phyloP scores from a whole-genome alignment of 2,329 filamentous ascomycete genomes.

The Ceratocystis harringtonii region DNA sequence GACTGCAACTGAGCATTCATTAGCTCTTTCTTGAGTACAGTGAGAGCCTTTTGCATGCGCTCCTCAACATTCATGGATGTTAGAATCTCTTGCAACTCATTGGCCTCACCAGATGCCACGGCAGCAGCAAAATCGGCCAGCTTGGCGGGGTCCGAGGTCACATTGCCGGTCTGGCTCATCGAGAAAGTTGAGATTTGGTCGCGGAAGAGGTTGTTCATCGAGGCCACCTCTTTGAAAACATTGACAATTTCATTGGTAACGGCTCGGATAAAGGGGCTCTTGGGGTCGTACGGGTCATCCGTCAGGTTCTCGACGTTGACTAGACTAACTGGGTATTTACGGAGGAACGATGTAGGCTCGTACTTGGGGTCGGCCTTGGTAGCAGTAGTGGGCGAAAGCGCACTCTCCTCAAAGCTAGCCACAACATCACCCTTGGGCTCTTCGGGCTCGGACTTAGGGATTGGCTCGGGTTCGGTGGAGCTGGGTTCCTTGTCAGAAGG shows the following conservation, averaged over 20 bases:
- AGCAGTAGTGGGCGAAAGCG: constrained; percentile 35
- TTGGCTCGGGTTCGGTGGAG: constrained; percentile 40
- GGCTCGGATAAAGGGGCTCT: constrained; percentile 75
- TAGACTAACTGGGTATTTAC: constrained; percentile 80
- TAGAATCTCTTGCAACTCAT: constrained; percentile 83
- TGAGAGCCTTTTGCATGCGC: constrained; percentile 75
- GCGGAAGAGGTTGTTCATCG: constrained; percentile 84
- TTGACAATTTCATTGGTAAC: constrained; percentile 97
- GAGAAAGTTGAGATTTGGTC: constrained; percentile 97
- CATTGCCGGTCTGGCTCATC: constrained; percentile 87
- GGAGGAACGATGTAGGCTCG: constrained; percentile 80
- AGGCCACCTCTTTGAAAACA: constrained; percentile 93
- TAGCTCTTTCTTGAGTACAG: constrained; percentile 91
- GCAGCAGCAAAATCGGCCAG: constrained; percentile 94
- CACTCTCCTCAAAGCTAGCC: constrained; percentile 83
- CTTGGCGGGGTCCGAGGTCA: constrained; percentile 87
- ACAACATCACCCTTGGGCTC: constrained; percentile 88
- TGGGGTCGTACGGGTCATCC: constrained; percentile 81
- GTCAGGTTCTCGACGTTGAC: constrained; percentile 88
- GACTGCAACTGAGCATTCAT: constrained; percentile 96
- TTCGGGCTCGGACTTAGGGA: constrained; percentile 44
- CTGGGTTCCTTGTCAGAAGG: constrained; percentile 32
- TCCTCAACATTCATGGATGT: constrained; percentile 83
- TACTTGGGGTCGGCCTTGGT: constrained; percentile 44
- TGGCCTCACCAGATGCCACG: constrained; percentile 83